phyloP scores from a whole-genome alignment of 2,329 filamentous ascomycete species.

The Monilinia aucupariae region DNA sequence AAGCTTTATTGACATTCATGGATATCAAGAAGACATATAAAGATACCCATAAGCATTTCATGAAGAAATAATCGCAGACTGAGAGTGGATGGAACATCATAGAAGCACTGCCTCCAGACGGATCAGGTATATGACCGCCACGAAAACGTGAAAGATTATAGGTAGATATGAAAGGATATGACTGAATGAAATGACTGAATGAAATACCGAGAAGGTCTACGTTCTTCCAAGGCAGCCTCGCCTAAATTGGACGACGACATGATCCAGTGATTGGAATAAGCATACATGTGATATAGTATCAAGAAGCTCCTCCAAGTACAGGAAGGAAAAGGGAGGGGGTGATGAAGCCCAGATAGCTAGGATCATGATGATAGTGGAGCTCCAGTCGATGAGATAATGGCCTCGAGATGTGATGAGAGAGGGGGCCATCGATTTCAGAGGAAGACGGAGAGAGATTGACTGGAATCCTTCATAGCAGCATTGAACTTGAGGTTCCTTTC shows the following conservation, averaged over 20 bases:
- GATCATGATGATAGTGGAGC: conserved; percentile 11
- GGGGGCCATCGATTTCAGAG: conserved; percentile 9
- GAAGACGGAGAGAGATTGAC: neutral
- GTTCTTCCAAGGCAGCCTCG: conserved; percentile 25
- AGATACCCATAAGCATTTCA: conserved; percentile 8
- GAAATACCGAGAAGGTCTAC: neutral
- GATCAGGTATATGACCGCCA: conserved; percentile 25
- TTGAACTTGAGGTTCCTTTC: too few relatives aligned
- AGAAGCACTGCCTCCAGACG: conserved; percentile 30
- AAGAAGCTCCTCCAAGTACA: conserved; percentile 9
- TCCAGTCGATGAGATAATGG: conserved; percentile 7
- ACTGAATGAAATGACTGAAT: conserved; percentile 14
- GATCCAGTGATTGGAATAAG: conserved; percentile 19
- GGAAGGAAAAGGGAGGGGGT: conserved; percentile 2
- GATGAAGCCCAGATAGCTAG: conserved; percentile 12
- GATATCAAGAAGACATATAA: conserved; percentile 21
- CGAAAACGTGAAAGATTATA: conserved; percentile 25
- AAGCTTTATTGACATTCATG: neutral
- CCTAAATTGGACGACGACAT: conserved; percentile 17
- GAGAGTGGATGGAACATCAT: conserved; percentile 16
- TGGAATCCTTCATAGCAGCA: conserved; percentile 9
- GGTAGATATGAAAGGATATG: conserved; percentile 17
- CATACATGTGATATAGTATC: conserved; percentile 21
- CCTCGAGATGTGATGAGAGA: neutral
- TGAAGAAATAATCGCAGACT: neutral